phyloP scores from a whole-genome alignment of 441 rosid species.

The Metrosideros polymorpha region DNA sequence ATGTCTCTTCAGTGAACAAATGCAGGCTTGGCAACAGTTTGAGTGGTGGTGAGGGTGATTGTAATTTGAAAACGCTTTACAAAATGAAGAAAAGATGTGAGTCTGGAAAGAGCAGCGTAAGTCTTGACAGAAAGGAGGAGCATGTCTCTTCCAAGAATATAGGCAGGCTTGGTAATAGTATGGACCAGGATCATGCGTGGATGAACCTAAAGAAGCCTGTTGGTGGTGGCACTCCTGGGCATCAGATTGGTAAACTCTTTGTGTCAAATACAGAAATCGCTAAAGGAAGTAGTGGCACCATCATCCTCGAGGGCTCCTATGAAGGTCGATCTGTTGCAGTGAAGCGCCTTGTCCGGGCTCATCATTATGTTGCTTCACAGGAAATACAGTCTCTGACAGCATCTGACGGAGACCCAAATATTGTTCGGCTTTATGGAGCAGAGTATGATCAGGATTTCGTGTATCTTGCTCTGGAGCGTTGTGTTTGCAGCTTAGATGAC shows the following conservation, averaged over 20 bases:
- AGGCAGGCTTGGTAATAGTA: constrained; percentile 19
- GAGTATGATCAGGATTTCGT: constrained; percentile 85
- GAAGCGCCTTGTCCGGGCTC: constrained; percentile 81
- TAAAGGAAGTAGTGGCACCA: constrained; percentile 88
- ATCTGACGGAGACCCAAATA: constrained; percentile 79
- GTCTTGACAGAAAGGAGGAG: constrained; percentile 24
- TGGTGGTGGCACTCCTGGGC: constrained; percentile 37
- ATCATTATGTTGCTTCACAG: constrained; percentile 70
- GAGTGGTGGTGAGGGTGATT: neutral
- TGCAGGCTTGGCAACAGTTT: too few species aligned
- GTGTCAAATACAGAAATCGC: constrained; percentile 73
- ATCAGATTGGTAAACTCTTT: constrained; percentile 61
- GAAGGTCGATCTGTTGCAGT: constrained; percentile 95
- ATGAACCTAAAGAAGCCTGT: constrained; percentile 32
- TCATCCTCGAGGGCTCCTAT: constrained; percentile 75
- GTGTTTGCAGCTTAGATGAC: constrained; percentile 70
- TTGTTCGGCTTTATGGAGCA: constrained; percentile 88
- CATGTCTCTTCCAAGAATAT: constrained; percentile 17
- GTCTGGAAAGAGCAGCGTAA: constrained; percentile 33
- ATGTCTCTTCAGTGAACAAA: too few species aligned
- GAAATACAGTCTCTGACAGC: constrained; percentile 91
- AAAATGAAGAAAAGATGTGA: constrained; percentile 47
- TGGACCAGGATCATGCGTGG: constrained; percentile 21
- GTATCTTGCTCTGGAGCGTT: constrained; percentile 85
- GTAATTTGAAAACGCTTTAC: constrained; percentile 23